Conservation (phyloP, 78 protist species). For the slime mould (Dictyostelium discoideum) region DNA sequence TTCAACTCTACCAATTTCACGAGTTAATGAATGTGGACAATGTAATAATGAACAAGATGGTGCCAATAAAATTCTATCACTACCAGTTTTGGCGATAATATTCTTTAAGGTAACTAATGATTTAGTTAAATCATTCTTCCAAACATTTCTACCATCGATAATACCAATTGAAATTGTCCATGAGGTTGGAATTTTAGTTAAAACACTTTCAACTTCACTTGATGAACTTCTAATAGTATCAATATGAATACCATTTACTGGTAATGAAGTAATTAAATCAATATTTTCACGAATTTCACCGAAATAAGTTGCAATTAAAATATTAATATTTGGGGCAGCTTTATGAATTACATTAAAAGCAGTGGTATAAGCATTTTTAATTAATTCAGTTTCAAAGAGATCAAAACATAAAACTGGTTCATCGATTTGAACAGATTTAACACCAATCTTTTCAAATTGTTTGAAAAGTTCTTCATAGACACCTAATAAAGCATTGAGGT, state of each 20-base stretch:
- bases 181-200: background rate
- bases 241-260: conserved; percentile 78
- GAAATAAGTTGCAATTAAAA: conserved; percentile 84
- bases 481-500: conserved; percentile 5
- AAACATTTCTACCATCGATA: conserved; percentile 85
- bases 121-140: conserved; percentile 65
- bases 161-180: conserved; percentile 56
- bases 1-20: conserved; percentile 31
- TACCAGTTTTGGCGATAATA: background rate
- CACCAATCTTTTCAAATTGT: conserved; percentile 63
- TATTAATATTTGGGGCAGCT: background rate
- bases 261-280: conserved; percentile 4
- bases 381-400: background rate
- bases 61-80: conserved; percentile 48
- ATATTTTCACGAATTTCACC: conserved; percentile 78
- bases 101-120: background rate
- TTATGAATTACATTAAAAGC: conserved; percentile 8
- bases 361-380: background rate
- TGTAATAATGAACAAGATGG: conserved; percentile 86
- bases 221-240: conserved; percentile 66
- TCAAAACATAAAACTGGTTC: conserved; percentile 85
- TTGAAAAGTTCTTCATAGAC: conserved; percentile 63
- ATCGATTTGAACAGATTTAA: conserved; percentile 77
- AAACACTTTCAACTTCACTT: background rate
- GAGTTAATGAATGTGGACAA: conserved; percentile 60